Evolutionary conservation across 179 eudicot species (phyloP).

Genomic region (Corrigiola litoralis): DNA sequence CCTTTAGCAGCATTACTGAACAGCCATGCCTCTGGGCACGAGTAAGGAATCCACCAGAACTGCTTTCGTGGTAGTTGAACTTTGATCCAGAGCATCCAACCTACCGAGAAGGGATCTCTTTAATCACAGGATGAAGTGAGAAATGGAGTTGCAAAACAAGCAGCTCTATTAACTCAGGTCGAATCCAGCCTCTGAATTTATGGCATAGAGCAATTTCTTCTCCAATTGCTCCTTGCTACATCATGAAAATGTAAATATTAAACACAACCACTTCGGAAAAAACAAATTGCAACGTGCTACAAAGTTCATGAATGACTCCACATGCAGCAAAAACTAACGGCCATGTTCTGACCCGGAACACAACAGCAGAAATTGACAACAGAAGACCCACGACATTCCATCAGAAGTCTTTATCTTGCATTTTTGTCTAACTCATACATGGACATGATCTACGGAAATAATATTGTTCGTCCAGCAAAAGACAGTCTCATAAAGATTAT

Average conservation of each 20-base stretch:
- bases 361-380: too few relatives aligned
- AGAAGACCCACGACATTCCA: too few relatives aligned
- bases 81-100: conserved; percentile 14
- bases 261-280: not conserved
- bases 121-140: conserved; percentile 7
- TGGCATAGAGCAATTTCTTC: conserved; percentile 82
- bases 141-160: not conserved
- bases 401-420: too few relatives aligned
- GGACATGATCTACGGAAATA: too few relatives aligned
- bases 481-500: too few relatives aligned
- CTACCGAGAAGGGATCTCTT: conserved; percentile 1
- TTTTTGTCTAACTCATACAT: too few relatives aligned
- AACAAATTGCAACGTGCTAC: not conserved
- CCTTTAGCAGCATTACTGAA: not conserved
- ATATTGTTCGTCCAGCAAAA: too few relatives aligned
- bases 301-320: not conserved
- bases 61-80: not conserved
- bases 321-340: too few relatives aligned
- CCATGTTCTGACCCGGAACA: too few relatives aligned
- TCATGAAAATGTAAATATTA: not conserved
- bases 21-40: not conserved
- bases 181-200: conserved; percentile 93
- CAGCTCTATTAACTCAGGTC: conserved; percentile 61
- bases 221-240: conserved; percentile 90
- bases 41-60: not conserved